These are phyloP conservation scores for Auricularia heimuer DNA, from an alignment of 768 basidiomycete species.

Conservation along the genomic window DNA sequence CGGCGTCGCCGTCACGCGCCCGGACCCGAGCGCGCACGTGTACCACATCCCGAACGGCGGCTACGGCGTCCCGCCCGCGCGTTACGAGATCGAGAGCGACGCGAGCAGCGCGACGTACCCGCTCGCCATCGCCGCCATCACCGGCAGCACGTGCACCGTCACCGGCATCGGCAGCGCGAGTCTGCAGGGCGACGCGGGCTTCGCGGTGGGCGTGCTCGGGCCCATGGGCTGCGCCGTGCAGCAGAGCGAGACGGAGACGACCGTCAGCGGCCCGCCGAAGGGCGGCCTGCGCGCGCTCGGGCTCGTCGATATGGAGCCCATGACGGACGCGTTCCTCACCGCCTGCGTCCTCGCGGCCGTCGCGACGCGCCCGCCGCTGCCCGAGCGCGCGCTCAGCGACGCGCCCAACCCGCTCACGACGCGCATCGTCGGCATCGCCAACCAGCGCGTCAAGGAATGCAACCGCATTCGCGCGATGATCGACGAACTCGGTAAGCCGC, in stretches of 20 bases:
- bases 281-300: conserved; percentile 72
- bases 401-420: conserved; percentile 37
- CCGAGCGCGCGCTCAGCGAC: conserved; percentile 29
- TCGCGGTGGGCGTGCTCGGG: conserved; percentile 86
- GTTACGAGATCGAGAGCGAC: conserved; percentile 90
- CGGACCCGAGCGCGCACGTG: conserved; percentile 52
- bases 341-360: conserved; percentile 90
- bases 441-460: conserved; percentile 97
- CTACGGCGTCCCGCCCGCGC: conserved; percentile 63
- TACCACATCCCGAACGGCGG: conserved; percentile 78
- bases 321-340: conserved; percentile 99
- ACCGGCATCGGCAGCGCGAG: conserved; percentile 83
- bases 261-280: conserved; percentile 79
- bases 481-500: conserved; percentile 68
- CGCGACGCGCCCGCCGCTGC: conserved; percentile 34
- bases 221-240: conserved; percentile 90
- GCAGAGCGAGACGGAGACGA: conserved; percentile 83
- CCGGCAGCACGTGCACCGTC: conserved; percentile 93
- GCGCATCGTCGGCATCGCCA: conserved; percentile 89
- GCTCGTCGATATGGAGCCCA: conserved; percentile 94
- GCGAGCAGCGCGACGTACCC: conserved; percentile 96
- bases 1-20: conserved; percentile 65
- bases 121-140: conserved; percentile 92
- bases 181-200: conserved; percentile 94
- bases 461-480: conserved; percentile 96